A percentile compares a stretch with the other conserved stretches of the same genome.
Conservation (phyloP, 2,329 filamentous ascomycete genomes). For the Cercospora sojina region DNA sequence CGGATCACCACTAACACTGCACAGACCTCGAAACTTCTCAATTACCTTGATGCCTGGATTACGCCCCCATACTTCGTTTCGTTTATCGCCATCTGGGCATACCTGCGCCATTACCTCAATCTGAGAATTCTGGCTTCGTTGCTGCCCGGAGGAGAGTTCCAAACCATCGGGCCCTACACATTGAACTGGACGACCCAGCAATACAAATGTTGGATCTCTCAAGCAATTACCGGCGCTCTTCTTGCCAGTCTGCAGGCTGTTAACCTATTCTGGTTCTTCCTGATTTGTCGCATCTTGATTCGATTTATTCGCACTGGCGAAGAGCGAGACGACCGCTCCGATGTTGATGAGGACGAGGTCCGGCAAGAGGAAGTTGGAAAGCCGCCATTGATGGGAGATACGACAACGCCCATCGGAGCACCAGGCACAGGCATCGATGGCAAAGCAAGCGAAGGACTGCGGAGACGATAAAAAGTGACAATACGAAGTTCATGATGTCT, state of each 20-base stretch:
- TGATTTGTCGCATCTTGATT: slow-evolving; percentile 72
- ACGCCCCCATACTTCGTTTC: slow-evolving; percentile 80
- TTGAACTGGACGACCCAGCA: slow-evolving; percentile 74
- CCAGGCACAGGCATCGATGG: slow-evolving; percentile 19
- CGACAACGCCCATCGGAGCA: slow-evolving; percentile 22
- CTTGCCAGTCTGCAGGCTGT: slow-evolving; percentile 69
- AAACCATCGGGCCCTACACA: slow-evolving; percentile 70
- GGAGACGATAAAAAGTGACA: slow-evolving; percentile 9
- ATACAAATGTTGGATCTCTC: slow-evolving; percentile 72
- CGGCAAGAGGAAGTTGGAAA: slow-evolving; percentile 40
- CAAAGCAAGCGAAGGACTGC: slow-evolving; percentile 13
- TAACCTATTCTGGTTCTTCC: slow-evolving; percentile 79
- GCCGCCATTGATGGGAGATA: slow-evolving; percentile 4
- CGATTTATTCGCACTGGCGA: slow-evolving; percentile 63
- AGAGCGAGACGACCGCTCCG: slow-evolving; percentile 70
- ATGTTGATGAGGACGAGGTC: slow-evolving; percentile 64
- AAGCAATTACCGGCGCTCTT: slow-evolving; percentile 65
- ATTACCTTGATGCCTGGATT: slow-evolving; percentile 78
- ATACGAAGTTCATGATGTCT: neutral
- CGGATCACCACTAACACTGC: neutral
- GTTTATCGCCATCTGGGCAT: slow-evolving; percentile 83
- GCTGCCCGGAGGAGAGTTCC: slow-evolving; percentile 64
- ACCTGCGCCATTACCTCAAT: slow-evolving; percentile 84
- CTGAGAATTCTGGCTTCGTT: slow-evolving; percentile 73
- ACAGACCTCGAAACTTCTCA: slow-evolving; percentile 84